Evolutionary conservation across 441 rosid species (phyloP), one percentile per base, ranked within the genome.

Genomic region (Iberis amara): DNA sequence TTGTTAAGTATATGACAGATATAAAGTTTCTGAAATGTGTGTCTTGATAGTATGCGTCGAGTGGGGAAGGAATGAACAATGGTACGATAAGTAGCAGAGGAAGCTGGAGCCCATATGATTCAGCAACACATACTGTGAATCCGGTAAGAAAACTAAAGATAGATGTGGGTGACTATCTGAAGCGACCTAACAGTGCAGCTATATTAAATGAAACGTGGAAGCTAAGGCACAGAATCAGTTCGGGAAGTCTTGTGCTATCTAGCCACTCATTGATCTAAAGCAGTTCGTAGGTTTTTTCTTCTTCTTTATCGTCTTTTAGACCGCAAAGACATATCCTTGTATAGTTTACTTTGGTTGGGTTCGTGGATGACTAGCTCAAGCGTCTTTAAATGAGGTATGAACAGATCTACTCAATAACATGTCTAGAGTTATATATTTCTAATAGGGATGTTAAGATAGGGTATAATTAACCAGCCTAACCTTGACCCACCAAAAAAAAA

Each of bases 161-260:
- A 6, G 95, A 88, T 66, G 53, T 82, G 36, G 79, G 65, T 0
- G 84, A 85, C 30, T 88, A 91, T 72, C 64, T 85, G 40, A 77
- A 66, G 15, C 72, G 55, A 24, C 63, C 55, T 45, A 79, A 69
- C 6, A 66, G 76, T n/a, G 82, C 82, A 66, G 85, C 78, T 49
- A 62, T 73, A 45, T 73, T 88, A 33, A 33, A 39, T 11, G 95
- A 88, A 51, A 68, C 73, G 56, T 82, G 80, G 91, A 88, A 46
- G 64, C 94, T 81, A 61, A 78, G 66, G n/a, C 75, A 68, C 48
- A 79, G 87, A 70, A 76, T 83, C 60, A 73, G 57, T 63, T 76
- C 91, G 1, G 96, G 98, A 15, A 55, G 81, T 57, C 67, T 88
- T 37, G 68, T 82, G 42, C 74, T 85, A 6, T 81, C 85, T 68